Evolutionary conservation across 495 filamentous ascomycete species (phyloP).

Genomic region (Sordaria brevicollis): DNA sequence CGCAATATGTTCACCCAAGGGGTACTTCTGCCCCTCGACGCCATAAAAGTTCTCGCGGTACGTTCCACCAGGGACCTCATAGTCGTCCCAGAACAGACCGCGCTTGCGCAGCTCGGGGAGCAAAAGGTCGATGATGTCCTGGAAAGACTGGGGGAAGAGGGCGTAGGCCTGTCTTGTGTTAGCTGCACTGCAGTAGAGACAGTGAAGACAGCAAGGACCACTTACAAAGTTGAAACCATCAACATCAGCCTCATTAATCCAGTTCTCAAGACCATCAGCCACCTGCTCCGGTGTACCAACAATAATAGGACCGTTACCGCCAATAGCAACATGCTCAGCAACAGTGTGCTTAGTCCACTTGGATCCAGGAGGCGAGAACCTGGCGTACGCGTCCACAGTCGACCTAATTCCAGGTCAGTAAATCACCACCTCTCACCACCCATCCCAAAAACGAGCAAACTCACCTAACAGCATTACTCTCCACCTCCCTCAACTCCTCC

Average conservation of each 20-base stretch:
- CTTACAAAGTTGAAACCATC: conserved; percentile 43
- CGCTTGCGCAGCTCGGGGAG: conserved; percentile 47
- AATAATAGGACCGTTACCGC: conserved; percentile 42
- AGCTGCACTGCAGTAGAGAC: neutral
- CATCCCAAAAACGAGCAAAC: conserved; percentile 3
- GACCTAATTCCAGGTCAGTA: conserved; percentile 13
- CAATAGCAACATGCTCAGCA: conserved; percentile 47
- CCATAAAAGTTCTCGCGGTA: conserved; percentile 42
- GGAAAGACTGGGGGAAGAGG: conserved; percentile 50
- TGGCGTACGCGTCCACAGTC: conserved; percentile 30
- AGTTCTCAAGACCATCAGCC: conserved; percentile 40
- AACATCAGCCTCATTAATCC: conserved; percentile 35
- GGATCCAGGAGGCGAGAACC: conserved; percentile 25
- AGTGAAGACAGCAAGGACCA: neutral
- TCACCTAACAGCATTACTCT: conserved; percentile 53
- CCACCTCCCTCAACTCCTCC: conserved; percentile 48
- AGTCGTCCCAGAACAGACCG: conserved; percentile 44
- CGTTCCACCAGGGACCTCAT: conserved; percentile 37
- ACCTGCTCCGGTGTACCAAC: conserved; percentile 38
- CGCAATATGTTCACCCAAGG: conserved; percentile 23
- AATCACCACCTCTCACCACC: neutral
- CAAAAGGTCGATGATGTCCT: conserved; percentile 50
- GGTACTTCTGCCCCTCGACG: conserved; percentile 18
- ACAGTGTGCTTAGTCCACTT: conserved; percentile 58
- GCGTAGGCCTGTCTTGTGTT: conserved; percentile 38